These are phyloP conservation scores for Capronia epimyces DNA, from an alignment of 2,329 filamentous ascomycete genomes.

Conservation along the genomic window DNA sequence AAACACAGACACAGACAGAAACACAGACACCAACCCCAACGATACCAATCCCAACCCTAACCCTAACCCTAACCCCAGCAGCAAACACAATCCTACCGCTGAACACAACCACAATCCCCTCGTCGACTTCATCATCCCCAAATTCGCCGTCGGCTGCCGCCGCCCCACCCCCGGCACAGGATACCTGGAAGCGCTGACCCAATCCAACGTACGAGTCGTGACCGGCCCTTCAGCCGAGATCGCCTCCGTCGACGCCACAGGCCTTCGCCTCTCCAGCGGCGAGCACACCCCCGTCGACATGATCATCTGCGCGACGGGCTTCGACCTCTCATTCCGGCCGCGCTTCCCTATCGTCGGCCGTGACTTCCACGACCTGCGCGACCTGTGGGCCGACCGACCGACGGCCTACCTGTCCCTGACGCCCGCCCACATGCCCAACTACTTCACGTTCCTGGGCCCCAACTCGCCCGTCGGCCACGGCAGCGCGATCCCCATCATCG, in stretches of 20 bases:
- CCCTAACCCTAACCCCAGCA: too few species aligned
- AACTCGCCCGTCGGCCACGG: conserved; percentile 30
- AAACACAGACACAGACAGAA: too few species aligned
- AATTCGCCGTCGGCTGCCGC: conserved; percentile 39
- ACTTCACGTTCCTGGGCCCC: conserved; percentile 30
- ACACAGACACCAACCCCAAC: too few species aligned
- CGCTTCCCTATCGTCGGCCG: conserved; percentile 35
- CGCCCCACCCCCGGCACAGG: conserved; percentile 44
- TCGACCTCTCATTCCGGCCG: conserved; percentile 36
- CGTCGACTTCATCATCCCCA: conserved; percentile 23
- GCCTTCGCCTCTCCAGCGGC: conserved; percentile 31
- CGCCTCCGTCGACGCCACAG: conserved; percentile 51
- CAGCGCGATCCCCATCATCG: conserved; percentile 28
- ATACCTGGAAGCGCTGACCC: conserved; percentile 48
- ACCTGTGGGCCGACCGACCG: conserved; percentile 19
- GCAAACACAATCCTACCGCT: too few species aligned
- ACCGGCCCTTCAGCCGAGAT: conserved; percentile 44
- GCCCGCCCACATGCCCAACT: conserved; percentile 32
- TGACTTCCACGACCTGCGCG: conserved; percentile 16
- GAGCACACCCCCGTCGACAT: conserved; percentile 19
- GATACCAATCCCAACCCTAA: too few species aligned
- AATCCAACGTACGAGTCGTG: conserved; percentile 58
- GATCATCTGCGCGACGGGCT: conserved; percentile 36
- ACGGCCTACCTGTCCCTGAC: conserved; percentile 30
- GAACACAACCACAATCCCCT: not conserved